These are phyloP conservation scores for Polyplosphaeria fusca DNA, from an alignment of 495 filamentous ascomycete species.

Conservation along the genomic window DNA sequence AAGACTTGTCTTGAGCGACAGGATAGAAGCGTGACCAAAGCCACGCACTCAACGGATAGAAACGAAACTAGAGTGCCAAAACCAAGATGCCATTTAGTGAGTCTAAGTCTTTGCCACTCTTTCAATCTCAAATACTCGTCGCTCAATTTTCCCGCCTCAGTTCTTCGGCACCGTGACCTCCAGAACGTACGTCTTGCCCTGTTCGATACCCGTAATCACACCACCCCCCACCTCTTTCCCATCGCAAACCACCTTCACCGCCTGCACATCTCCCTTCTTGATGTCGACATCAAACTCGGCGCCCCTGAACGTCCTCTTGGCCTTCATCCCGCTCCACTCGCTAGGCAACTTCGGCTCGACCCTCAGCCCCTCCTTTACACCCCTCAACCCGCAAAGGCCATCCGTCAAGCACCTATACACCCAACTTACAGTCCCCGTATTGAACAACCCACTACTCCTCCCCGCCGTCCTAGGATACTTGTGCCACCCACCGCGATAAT, in stretches of 20 bases:
- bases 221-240: slow-evolving; percentile 13
- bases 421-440: slow-evolving; percentile 57
- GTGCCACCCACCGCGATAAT: slow-evolving; percentile 54
- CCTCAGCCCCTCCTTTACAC: slow-evolving; percentile 46
- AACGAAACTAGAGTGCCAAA: too few species aligned
- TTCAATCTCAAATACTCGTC: background rate
- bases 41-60: too few species aligned
- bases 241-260: slow-evolving; percentile 40
- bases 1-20: background rate
- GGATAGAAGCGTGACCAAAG: background rate
- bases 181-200: slow-evolving; percentile 16
- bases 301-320: slow-evolving; percentile 49
- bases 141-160: background rate
- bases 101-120: background rate
- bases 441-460: slow-evolving; percentile 55
- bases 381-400: slow-evolving; percentile 52
- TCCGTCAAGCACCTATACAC: slow-evolving; percentile 54
- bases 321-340: slow-evolving; percentile 49
- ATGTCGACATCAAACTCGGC: slow-evolving; percentile 51
- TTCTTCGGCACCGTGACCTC: slow-evolving; percentile 12
- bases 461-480: slow-evolving; percentile 53
- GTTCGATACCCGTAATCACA: slow-evolving; percentile 5
- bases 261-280: slow-evolving; percentile 44
- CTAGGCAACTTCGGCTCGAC: slow-evolving; percentile 52
- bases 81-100: background rate